These are phyloP conservation scores for Viola pubescens DNA, from an alignment of 441 rosid species.

Conservation along the genomic window DNA sequence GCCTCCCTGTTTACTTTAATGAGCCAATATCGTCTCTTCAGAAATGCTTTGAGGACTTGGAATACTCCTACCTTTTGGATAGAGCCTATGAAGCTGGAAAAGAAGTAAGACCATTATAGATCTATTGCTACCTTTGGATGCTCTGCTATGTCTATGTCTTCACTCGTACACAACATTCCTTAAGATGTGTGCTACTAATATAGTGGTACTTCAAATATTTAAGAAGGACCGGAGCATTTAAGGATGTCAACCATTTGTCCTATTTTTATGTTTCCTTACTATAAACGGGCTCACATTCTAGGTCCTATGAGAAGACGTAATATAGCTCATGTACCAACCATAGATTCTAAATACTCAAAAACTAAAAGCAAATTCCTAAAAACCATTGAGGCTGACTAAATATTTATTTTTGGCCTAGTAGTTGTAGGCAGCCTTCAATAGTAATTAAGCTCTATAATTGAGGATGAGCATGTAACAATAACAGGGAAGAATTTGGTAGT, in stretches of 20 bases:
- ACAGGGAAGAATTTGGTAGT: too few species aligned
- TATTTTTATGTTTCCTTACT: too few species aligned
- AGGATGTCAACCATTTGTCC: too few species aligned
- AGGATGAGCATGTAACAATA: too few species aligned
- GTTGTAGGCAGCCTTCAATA: background rate
- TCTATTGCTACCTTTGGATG: background rate
- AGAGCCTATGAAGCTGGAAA: slow-evolving; percentile 69
- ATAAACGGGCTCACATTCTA: too few species aligned
- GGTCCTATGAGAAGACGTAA: too few species aligned
- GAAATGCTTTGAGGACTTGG: slow-evolving; percentile 88
- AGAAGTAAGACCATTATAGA: slow-evolving; percentile 39
- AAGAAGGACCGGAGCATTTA: too few species aligned
- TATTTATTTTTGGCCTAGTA: background rate
- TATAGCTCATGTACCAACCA: too few species aligned
- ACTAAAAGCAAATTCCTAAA: background rate
- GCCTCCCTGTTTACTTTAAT: slow-evolving; percentile 94
- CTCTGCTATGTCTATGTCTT: background rate
- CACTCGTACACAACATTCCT: too few species aligned
- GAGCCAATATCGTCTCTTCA: slow-evolving; percentile 97
- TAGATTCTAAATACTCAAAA: too few species aligned
- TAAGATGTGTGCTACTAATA: too few species aligned
- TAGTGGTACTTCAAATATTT: too few species aligned
- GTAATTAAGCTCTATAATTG: background rate
- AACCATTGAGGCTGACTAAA: background rate
- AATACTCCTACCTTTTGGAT: slow-evolving; percentile 72